These are phyloP conservation scores for Coniochaeta ligniaria DNA, from an alignment of 2,329 filamentous ascomycete species.

Conservation along the genomic window DNA sequence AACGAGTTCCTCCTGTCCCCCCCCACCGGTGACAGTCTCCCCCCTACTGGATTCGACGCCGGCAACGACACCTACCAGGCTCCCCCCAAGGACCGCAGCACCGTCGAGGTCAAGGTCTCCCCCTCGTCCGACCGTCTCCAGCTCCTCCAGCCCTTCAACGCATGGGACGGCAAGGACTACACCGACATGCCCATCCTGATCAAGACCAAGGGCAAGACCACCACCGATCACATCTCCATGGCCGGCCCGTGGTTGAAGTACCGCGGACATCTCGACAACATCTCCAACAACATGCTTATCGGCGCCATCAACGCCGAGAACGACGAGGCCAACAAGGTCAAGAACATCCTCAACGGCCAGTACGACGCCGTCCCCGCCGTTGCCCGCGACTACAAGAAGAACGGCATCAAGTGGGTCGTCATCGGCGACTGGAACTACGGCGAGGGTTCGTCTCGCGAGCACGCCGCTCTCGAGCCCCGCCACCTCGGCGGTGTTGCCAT, in stretches of 20 bases:
- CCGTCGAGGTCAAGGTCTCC: conserved; percentile 73
- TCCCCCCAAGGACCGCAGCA: conserved; percentile 69
- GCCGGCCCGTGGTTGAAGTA: conserved; percentile 62
- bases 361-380: conserved; percentile 86
- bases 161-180: conserved; percentile 92
- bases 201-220: conserved; percentile 95
- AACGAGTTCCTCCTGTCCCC: conserved; percentile 87
- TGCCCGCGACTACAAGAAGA: conserved; percentile 97
- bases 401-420: conserved; percentile 94
- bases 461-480: conserved; percentile 94
- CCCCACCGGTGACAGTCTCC: conserved; percentile 77
- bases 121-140: conserved; percentile 92
- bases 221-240: conserved; percentile 80
- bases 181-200: conserved; percentile 82
- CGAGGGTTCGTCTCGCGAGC: conserved; percentile 95
- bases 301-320: conserved; percentile 95
- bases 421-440: conserved; percentile 99
- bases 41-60: conserved; percentile 73
- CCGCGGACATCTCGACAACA: conserved; percentile 98
- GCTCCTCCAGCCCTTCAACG: conserved; percentile 74
- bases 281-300: conserved; percentile 99
- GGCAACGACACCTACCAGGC: conserved; percentile 94
- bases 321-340: conserved; percentile 94
- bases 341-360: conserved; percentile 79
- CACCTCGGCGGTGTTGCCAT: conserved; percentile 96